Evolutionary conservation across 495 filamentous ascomycete species (phyloP), one percentile per base, ranked within the genome.

Genomic region (Hyaloscypha bicolor): DNA sequence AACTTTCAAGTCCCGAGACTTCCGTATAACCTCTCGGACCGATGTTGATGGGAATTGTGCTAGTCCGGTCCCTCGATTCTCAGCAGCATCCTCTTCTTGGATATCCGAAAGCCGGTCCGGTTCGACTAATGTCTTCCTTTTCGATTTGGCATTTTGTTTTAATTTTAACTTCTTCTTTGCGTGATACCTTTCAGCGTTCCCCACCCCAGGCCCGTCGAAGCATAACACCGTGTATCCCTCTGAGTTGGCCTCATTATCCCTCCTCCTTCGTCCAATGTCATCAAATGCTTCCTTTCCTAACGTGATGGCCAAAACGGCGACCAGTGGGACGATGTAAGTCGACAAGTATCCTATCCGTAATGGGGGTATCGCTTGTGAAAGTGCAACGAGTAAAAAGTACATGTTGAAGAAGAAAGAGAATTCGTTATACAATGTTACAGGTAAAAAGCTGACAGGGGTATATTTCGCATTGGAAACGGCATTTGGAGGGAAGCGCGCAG

Each of bases 331-430:
- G 74, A 97, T 89, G 72, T 98, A 99, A 2, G 95, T 97, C 14
- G 91, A 93, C 67, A 98, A 85, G 75, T 96, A 97, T 55, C 96
- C 96, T 72, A 99, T 97, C 37, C 92, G 86, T 51, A 99, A 77
- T 9, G 91, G 83, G 19, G 93, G 93, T 64, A 99, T 91, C 48
- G 91, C 89, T 78, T 99, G 96, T 16, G 93, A 97, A 52, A 97
- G 78, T 9, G 96, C 96, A 5, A 99, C 96, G 6, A 98, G 84
- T 9, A 99, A 84, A 76, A 98, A 99, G 73, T 99, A 99, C 74
- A 97, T 89, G 82, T 99, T 99, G 84, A 98, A 97, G 79, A 99
- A 99, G 80, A 98, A 98, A 55, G 93, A 97, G 74, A 99, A 99
- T 72, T 99, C 96, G 80, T 98, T 97, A 76, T 96, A 99, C 14